Conservation (phyloP, 371 early-diverging fungal genomes). For the Saksenaea oblongispora region DNA sequence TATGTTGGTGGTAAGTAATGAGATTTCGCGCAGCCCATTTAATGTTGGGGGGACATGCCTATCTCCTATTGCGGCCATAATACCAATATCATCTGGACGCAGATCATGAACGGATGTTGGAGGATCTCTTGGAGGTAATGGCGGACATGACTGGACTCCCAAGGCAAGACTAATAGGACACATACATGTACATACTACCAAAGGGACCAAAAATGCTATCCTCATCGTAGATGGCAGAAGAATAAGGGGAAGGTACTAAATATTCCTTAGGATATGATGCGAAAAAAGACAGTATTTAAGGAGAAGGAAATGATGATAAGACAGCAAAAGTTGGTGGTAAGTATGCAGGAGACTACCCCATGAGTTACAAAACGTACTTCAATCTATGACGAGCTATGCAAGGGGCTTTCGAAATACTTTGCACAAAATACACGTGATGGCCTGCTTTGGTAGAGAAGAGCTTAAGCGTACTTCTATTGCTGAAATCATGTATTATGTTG, state of each 20-base stretch:
- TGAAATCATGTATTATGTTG: too few relatives aligned
- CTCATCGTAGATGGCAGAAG: not conserved
- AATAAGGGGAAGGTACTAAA: not conserved
- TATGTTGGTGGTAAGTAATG: conserved; percentile 7
- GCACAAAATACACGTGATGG: too few relatives aligned
- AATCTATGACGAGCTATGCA: not conserved
- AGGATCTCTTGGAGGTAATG: not conserved
- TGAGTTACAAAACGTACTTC: not conserved
- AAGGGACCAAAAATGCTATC: not conserved
- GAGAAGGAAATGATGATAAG: not conserved
- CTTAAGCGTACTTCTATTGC: too few relatives aligned
- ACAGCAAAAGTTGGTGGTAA: not conserved
- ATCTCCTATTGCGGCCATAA: conserved; percentile 27
- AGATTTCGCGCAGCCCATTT: not conserved
- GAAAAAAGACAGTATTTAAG: not conserved
- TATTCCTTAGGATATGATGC: not conserved
- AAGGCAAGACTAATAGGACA: not conserved
- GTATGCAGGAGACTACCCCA: not conserved
- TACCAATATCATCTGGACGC: conserved; percentile 18
- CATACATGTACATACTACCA: not conserved
- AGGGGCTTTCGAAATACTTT: not conserved
- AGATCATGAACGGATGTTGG: conserved; percentile 20
- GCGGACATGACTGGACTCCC: conserved; percentile 2
- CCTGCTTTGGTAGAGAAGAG: too few relatives aligned
- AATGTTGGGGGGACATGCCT: conserved; percentile 21